phyloP scores from a whole-genome alignment of 306 rosid species.

The Trifolium subterraneum region DNA sequence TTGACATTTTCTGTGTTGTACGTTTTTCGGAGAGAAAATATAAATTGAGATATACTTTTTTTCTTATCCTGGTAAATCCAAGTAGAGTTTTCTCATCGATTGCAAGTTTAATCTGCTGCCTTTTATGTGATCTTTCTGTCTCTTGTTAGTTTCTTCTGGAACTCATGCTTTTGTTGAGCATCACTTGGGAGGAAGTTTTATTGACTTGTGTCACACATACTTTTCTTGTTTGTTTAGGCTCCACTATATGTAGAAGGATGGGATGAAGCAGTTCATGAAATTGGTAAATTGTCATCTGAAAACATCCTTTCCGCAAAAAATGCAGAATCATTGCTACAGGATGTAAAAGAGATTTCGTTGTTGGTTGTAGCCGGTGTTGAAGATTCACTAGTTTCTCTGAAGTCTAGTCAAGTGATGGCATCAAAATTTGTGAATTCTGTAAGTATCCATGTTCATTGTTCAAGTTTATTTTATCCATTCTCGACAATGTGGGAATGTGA shows the following conservation, averaged over 20 bases:
- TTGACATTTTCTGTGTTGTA: neutral
- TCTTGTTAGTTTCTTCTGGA: neutral
- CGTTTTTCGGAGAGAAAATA: neutral
- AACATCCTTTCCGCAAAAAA: slow-evolving; percentile 61
- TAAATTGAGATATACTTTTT: neutral
- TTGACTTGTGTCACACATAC: slow-evolving; percentile 27
- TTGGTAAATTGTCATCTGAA: slow-evolving; percentile 85
- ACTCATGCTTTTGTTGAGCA: slow-evolving; percentile 6
- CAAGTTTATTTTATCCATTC: neutral
- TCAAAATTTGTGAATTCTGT: slow-evolving; percentile 88
- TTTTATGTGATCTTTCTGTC: slow-evolving; percentile 1
- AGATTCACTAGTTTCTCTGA: slow-evolving; percentile 82
- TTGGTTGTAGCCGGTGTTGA: slow-evolving; percentile 89
- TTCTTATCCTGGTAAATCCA: slow-evolving; percentile 6
- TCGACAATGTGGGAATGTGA: slow-evolving; percentile 26
- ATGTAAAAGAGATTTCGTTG: slow-evolving; percentile 71
- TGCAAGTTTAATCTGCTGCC: neutral
- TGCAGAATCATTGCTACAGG: slow-evolving; percentile 70
- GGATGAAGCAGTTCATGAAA: slow-evolving; percentile 97
- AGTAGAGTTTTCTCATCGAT: slow-evolving; percentile 16
- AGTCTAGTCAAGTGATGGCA: slow-evolving; percentile 83
- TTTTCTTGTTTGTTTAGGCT: slow-evolving; percentile 57
- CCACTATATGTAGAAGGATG: slow-evolving; percentile 92
- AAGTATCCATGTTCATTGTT: slow-evolving; percentile 44
- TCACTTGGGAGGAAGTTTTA: slow-evolving; percentile 6